These are phyloP conservation scores for Protomyces inouyei DNA, from an alignment of 1,139 yeast species.

Conservation along the genomic window DNA sequence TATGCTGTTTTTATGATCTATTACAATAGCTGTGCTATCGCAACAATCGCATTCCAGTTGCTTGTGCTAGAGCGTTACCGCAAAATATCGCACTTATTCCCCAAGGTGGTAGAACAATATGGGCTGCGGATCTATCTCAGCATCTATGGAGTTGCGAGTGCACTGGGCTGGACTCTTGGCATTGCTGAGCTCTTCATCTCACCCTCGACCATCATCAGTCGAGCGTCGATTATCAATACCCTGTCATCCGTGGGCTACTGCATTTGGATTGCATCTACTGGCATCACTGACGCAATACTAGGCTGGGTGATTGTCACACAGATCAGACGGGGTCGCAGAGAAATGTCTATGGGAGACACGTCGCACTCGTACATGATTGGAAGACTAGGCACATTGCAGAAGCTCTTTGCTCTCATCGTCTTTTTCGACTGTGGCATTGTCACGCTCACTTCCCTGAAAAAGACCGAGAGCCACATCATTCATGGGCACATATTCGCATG, in stretches of 20 bases:
- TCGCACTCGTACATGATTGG: not conserved
- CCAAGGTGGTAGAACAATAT: not conserved
- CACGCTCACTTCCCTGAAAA: conserved; percentile 8
- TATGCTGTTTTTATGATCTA: conserved; percentile 5
- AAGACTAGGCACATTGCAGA: conserved; percentile 10
- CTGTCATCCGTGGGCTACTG: conserved; percentile 8
- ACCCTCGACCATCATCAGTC: conserved; percentile 10
- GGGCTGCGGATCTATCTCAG: conserved; percentile 9
- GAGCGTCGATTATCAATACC: conserved; percentile 12
- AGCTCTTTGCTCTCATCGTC: conserved; percentile 10
- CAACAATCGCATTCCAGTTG: conserved; percentile 7
- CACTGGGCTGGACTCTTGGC: not conserved
- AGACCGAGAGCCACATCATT: conserved; percentile 5
- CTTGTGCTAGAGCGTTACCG: conserved; percentile 22
- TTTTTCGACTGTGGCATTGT: conserved; percentile 16
- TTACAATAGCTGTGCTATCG: not conserved
- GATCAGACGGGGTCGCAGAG: conserved; percentile 4
- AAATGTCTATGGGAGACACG: not conserved
- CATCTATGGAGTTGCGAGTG: conserved; percentile 3
- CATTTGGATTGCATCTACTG: conserved; percentile 17
- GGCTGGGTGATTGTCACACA: conserved; percentile 13
- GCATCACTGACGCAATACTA: conserved; percentile 20
- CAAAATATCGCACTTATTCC: conserved; percentile 8
- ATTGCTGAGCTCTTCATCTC: conserved; percentile 8
- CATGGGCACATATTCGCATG: conserved; percentile 17